phyloP scores from a whole-genome alignment of 176 grass and related monocot genomes.

The Avena atlantica region DNA sequence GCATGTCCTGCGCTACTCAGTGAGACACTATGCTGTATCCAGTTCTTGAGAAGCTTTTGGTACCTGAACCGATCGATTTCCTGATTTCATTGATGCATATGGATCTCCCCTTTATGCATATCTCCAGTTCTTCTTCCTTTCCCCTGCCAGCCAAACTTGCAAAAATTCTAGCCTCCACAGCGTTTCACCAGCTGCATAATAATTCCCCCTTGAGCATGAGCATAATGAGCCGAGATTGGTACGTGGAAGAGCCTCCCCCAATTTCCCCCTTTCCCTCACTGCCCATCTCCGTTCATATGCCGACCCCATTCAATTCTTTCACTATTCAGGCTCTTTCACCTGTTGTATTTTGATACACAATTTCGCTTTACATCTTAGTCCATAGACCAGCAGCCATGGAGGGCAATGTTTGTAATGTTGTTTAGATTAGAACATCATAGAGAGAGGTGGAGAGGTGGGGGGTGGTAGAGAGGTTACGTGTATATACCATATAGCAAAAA shows the following conservation, averaged over 20 bases:
- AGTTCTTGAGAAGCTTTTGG: slow-evolving; percentile 52
- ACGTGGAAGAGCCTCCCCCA: slow-evolving; percentile 58
- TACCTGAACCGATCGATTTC: slow-evolving; percentile 21
- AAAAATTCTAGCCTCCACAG: slow-evolving; percentile 45
- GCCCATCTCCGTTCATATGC: slow-evolving; percentile 44
- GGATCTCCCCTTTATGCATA: background rate
- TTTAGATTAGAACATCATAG: slow-evolving; percentile 64
- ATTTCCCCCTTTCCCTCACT: slow-evolving; percentile 22
- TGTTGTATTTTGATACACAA: slow-evolving; percentile 47
- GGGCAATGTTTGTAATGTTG: slow-evolving; percentile 60
- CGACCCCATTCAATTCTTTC: slow-evolving; percentile 53
- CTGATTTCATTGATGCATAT: slow-evolving; percentile 37
- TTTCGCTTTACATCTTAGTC: slow-evolving; percentile 50
- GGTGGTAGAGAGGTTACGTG: slow-evolving; percentile 52
- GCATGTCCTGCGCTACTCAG: slow-evolving; percentile 83
- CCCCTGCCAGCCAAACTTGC: slow-evolving; percentile 46
- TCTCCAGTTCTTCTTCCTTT: slow-evolving; percentile 34
- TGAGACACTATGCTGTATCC: slow-evolving; percentile 80
- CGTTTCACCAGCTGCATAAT: slow-evolving; percentile 60
- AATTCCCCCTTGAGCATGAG: slow-evolving; percentile 50
- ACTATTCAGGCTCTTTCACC: slow-evolving; percentile 57
- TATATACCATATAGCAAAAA: slow-evolving; percentile 66
- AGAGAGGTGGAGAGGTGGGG: slow-evolving; percentile 7
- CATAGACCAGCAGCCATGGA: slow-evolving; percentile 58
- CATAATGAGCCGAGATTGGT: slow-evolving; percentile 56